A percentile compares a stretch with the other conserved stretches of the same genome.
phyloP scores from a whole-genome alignment of 768 basidiomycete species.

The Tricholoma sp. region DNA sequence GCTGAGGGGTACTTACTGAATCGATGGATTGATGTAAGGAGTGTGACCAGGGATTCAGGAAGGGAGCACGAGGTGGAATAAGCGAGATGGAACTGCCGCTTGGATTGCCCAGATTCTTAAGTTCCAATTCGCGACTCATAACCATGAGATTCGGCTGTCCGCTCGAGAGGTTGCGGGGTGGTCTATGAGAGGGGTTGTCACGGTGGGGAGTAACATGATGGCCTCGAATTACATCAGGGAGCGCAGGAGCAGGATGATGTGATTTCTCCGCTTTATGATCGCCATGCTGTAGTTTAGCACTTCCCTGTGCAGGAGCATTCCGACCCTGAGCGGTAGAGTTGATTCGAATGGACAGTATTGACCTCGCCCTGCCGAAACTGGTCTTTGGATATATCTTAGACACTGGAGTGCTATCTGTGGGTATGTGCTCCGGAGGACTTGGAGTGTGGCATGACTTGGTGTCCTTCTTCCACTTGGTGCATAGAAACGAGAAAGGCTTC shows the following conservation, averaged over 20 bases:
- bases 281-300: background rate
- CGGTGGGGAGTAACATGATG: constrained; percentile 10
- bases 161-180: constrained; percentile 18
- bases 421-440: background rate
- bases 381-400: background rate
- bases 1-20: constrained; percentile 6
- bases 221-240: background rate
- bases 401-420: background rate
- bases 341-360: background rate
- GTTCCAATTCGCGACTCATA: background rate
- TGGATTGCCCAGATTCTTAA: background rate
- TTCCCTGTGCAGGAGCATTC: background rate
- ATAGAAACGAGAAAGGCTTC: constrained; percentile 36
- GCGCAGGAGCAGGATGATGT: background rate
- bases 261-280: background rate
- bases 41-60: constrained; percentile 15
- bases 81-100: constrained; percentile 2
- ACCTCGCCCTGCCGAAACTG: background rate
- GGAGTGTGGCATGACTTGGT: constrained; percentile 4
- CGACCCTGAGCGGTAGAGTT: background rate
- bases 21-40: background rate
- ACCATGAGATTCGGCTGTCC: constrained; percentile 15
- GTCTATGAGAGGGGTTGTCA: constrained; percentile 15
- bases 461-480: constrained; percentile 34
- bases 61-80: constrained; percentile 27